phyloP scores from a whole-genome alignment of 768 basidiomycete genomes.

The Mycena polygramma region DNA sequence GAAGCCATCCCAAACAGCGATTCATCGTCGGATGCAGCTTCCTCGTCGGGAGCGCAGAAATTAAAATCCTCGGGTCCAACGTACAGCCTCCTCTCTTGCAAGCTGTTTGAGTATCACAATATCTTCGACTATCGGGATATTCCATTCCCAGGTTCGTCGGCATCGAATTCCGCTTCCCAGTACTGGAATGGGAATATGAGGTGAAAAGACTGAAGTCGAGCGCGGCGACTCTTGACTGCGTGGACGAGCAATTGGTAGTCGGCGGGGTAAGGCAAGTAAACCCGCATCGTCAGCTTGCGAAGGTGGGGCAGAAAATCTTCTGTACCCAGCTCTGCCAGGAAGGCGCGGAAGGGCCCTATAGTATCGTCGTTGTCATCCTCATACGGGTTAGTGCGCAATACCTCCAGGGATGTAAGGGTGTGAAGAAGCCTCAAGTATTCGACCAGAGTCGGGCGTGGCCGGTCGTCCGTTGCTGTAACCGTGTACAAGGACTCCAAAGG shows the following conservation, averaged over 20 bases:
- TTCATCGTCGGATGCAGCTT: no score
- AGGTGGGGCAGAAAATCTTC: slow-evolving; percentile 8
- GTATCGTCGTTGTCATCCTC: not conserved
- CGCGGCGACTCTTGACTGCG: not conserved
- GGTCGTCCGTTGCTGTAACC: not conserved
- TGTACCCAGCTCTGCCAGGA: not conserved
- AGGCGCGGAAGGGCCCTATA: not conserved
- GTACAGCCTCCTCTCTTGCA: no score
- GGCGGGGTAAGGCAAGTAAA: not conserved
- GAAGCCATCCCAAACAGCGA: no score
- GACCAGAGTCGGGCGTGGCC: not conserved
- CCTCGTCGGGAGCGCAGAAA: no score
- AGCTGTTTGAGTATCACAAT: no score
- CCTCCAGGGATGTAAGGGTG: slow-evolving; percentile 3
- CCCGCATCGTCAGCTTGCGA: not conserved
- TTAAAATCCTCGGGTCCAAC: no score
- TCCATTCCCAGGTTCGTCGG: no score
- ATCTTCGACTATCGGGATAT: no score
- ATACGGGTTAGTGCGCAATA: not conserved
- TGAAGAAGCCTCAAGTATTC: not conserved
- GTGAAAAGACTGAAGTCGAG: no score
- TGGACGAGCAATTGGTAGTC: not conserved
- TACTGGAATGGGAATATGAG: no score
- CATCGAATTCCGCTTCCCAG: no score
- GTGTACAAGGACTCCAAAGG: slow-evolving; percentile 1